Evolutionary conservation across 202 grass and related monocot species (phyloP).

Genomic region (Panicum hallii): DNA sequence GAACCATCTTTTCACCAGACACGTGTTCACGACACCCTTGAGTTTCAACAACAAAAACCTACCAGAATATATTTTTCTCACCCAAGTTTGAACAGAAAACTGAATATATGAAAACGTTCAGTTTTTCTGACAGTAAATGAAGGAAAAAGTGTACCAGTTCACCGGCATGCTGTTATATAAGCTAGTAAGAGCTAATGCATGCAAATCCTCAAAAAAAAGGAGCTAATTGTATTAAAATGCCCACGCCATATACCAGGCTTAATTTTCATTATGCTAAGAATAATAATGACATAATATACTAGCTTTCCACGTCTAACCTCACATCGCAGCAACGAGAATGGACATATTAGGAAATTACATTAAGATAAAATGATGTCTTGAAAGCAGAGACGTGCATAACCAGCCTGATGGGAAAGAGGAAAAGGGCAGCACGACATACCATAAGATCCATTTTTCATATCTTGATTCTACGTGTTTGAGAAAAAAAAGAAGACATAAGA

Average conservation of each 20-base stretch:
- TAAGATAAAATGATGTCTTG: neutral
- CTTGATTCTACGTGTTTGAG: neutral
- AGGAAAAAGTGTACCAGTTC: neutral
- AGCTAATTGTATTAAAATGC: neutral
- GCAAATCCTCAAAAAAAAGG: neutral
- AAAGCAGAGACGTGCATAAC: neutral
- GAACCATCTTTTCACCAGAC: slow-evolving; percentile 4
- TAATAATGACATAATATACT: neutral
- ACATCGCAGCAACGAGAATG: neutral
- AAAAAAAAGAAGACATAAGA: neutral
- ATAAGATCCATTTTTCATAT: neutral
- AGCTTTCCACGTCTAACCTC: neutral
- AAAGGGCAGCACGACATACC: neutral
- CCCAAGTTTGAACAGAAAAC: neutral
- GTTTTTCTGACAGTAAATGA: neutral
- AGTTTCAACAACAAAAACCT: neutral
- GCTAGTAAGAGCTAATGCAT: neutral
- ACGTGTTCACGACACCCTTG: slow-evolving; percentile 3
- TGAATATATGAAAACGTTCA: neutral
- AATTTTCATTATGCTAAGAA: neutral
- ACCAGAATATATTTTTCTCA: neutral
- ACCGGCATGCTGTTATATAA: neutral
- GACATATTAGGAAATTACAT: neutral
- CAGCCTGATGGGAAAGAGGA: slow-evolving; percentile 5
- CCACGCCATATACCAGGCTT: neutral